Conservation (phyloP, 768 basidiomycete species). For the Boletus subcaerulescens region DNA sequence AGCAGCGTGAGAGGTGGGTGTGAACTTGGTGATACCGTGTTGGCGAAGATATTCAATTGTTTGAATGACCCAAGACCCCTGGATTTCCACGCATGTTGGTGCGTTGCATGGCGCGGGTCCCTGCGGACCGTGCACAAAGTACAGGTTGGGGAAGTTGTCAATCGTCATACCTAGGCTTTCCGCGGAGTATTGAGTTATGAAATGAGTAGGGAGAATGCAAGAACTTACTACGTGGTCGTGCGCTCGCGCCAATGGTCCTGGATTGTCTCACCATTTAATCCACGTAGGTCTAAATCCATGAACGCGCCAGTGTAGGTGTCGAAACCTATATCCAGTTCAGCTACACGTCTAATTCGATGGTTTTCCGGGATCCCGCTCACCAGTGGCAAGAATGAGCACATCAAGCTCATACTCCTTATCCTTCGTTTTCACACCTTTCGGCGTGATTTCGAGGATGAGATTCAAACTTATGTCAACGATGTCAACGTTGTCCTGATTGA, state of each 20-base stretch:
- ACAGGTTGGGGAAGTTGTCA: conserved; percentile 14
- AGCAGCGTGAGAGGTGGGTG: conserved; percentile 6
- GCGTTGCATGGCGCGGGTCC: conserved; percentile 10
- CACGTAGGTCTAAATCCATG: conserved; percentile 10
- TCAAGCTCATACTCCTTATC: conserved; percentile 6
- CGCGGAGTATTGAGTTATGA: background rate
- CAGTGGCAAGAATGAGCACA: conserved; percentile 6
- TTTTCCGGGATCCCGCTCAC: background rate
- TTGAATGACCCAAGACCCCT: conserved; percentile 4
- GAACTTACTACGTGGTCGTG: conserved; percentile 14
- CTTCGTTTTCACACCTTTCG: conserved; percentile 2
- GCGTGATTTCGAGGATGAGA: conserved; percentile 6
- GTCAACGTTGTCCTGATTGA: conserved; percentile 10
- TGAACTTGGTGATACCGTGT: conserved; percentile 10
- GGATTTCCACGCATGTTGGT: conserved; percentile 9
- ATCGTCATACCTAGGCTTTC: conserved; percentile 12
- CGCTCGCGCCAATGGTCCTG: conserved; percentile 16
- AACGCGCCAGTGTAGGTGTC: conserved; percentile 3
- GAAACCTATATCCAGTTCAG: background rate
- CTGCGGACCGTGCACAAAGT: conserved; percentile 13
- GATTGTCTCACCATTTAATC: conserved; percentile 6
- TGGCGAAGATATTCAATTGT: conserved; percentile 12
- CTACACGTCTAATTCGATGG: too few relatives aligned
- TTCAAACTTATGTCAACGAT: conserved; percentile 1
- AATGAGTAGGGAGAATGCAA: background rate